phyloP scores from a whole-genome alignment of 495 filamentous ascomycete species.

The Symbiotaphrina buchneri region DNA sequence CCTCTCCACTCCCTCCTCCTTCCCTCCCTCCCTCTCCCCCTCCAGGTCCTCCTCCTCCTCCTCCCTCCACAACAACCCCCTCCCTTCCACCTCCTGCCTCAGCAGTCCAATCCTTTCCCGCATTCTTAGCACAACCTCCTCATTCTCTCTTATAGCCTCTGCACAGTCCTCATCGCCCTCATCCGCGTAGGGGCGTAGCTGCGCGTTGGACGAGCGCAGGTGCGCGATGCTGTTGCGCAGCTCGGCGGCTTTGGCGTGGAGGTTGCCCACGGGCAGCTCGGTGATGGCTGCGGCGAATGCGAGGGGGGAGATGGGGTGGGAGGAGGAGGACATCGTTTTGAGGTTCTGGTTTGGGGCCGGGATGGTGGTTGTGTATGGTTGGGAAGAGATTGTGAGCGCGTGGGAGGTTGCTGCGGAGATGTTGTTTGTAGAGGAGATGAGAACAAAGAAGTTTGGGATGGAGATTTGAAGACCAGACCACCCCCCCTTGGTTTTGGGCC shows the following conservation, averaged over 20 bases:
- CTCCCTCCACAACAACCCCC: constrained; percentile 51
- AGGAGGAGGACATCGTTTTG: constrained; percentile 25
- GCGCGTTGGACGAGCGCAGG: constrained; percentile 54
- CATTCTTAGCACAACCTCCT: constrained; percentile 50
- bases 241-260: constrained; percentile 65
- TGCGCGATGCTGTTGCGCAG: constrained; percentile 66
- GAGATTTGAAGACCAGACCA: too few relatives aligned
- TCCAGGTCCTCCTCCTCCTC: constrained; percentile 12
- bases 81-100: constrained; percentile 47
- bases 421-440: too few relatives aligned
- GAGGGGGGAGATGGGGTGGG: constrained; percentile 32
- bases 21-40: not conserved
- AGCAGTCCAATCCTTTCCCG: constrained; percentile 43
- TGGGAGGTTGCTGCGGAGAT: not conserved
- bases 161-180: constrained; percentile 38
- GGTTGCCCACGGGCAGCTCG: constrained; percentile 42
- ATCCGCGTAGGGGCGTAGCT: constrained; percentile 40
- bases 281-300: constrained; percentile 51
- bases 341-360: too few relatives aligned
- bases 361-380: too few relatives aligned
- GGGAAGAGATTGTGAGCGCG: not conserved
- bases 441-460: not conserved
- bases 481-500: too few relatives aligned
- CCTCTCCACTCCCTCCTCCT: not conserved
- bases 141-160: constrained; percentile 56